phyloP scores from a whole-genome alignment of 2,329 filamentous ascomycete genomes.

The Aspergillus sojae region DNA sequence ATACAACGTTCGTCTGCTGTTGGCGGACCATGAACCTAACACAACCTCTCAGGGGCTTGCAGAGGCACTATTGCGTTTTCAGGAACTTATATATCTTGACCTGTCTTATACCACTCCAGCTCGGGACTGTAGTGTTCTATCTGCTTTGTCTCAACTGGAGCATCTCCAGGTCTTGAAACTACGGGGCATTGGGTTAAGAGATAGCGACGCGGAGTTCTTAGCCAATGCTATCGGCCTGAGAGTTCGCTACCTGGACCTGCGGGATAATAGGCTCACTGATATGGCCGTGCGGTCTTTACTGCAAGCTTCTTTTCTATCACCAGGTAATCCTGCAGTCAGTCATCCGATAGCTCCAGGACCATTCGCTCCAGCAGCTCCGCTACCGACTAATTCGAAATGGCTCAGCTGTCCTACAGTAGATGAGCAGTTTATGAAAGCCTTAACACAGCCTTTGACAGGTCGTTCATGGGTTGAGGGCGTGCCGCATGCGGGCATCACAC shows the following conservation, averaged over 20 bases:
- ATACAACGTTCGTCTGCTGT: conserved; percentile 57
- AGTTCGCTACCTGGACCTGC: conserved; percentile 59
- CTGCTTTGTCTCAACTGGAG: conserved; percentile 48
- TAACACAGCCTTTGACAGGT: conserved; percentile 54
- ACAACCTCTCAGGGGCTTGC: conserved; percentile 58
- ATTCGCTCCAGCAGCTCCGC: conserved; percentile 5
- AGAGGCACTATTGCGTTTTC: conserved; percentile 56
- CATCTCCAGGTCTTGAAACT: conserved; percentile 61
- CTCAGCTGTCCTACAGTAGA: conserved; percentile 43
- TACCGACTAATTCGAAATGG: conserved; percentile 18
- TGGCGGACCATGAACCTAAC: conserved; percentile 61
- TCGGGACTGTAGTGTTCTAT: conserved; percentile 52
- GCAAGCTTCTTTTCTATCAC: conserved; percentile 51
- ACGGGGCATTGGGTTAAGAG: conserved; percentile 55
- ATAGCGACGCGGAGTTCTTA: conserved; percentile 56
- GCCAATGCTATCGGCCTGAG: conserved; percentile 54
- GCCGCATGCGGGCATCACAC: conserved; percentile 59
- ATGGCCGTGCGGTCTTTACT: conserved; percentile 55
- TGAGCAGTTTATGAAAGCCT: conserved; percentile 51
- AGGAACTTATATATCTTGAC: conserved; percentile 60
- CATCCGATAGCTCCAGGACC: neutral
- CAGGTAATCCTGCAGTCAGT: conserved; percentile 9
- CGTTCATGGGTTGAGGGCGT: conserved; percentile 59
- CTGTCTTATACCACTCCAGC: conserved; percentile 57
- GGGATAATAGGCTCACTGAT: conserved; percentile 61